Evolutionary conservation across 176 grass and related monocot species (phyloP), one percentile per base, ranked within the genome.

Genomic region (Oryza meyeriana): DNA sequence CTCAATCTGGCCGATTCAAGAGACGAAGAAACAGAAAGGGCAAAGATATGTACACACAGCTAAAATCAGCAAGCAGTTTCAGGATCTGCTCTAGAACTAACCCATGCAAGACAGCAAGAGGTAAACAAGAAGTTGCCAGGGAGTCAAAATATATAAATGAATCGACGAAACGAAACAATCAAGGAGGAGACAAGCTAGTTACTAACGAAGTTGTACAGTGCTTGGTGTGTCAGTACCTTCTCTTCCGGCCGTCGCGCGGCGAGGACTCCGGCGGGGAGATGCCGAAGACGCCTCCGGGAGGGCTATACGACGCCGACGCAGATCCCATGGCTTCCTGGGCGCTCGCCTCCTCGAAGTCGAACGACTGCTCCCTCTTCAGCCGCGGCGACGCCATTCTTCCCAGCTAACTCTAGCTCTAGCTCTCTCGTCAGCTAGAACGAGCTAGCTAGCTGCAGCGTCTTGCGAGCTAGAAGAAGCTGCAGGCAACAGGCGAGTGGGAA

Each of bases 281-380:
- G 11, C 79, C 74, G 29, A 86, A 86, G 59, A 18, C 45, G 26
- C 59, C 79, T 12, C 83, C 79, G 1, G 79, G 17, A 78, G 88
- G 67, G 73, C 83, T 86, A 67, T 86, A 82, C 14, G 88, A 78
- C 47, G 75, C 83, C 1, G 79, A 89, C 11, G 78, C 83, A 8
- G 83, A 82, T 50, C 79, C 88, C 73, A 86, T 14, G 61, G 73
- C 79, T 57, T 78, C 78, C 31, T 84, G 86, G 6, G 11, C 35
- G 27, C 34, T 41, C 16, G 69, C 11, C 16, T 78, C 75, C 44
- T 34, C 83, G 38, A 90, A 73, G 59, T 82, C 83, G 36, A 78
- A 86, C 16, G 83, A 78, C 59, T 87, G 62, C 78, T 90, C 83
- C 38, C 66, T 65, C 74, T 90, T 90, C 29, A 71, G 62, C 8